Evolutionary conservation across 345 rosid species (phyloP).

Genomic region (Eutrema japonicum): DNA sequence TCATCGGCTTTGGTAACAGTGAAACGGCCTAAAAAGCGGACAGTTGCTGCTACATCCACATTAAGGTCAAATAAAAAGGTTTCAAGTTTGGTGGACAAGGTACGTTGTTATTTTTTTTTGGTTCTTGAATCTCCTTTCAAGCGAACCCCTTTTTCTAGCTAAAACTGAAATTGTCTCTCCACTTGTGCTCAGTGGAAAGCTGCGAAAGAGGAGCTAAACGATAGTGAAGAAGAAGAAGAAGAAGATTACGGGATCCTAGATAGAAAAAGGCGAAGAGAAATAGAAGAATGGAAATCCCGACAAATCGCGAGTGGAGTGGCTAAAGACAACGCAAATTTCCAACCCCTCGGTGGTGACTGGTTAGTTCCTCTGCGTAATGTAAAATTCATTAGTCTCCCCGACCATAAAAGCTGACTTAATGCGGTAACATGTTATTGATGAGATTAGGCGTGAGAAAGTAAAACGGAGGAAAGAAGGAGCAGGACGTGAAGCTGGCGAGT

Average conservation of each 20-base stretch:
- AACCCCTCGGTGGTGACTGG: constrained; percentile 97
- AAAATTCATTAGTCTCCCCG: neutral
- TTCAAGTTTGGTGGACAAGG: constrained; percentile 96
- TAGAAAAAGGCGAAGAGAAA: constrained; percentile 80
- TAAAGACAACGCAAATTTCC: constrained; percentile 93
- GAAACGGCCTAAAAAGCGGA: constrained; percentile 71
- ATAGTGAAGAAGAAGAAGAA: constrained; percentile 77
- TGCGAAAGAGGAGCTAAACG: constrained; percentile 90
- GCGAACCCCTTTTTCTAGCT: neutral
- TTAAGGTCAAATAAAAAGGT: constrained; percentile 93
- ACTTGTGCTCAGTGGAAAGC: constrained; percentile 84
- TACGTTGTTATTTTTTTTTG: constrained; percentile 24
- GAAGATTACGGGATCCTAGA: constrained; percentile 65
- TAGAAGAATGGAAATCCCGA: constrained; percentile 85
- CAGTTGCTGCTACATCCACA: constrained; percentile 70
- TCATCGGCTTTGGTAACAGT: constrained; percentile 49
- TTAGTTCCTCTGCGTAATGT: constrained; percentile 42
- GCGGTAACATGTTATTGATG: constrained; percentile 17
- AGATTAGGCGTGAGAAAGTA: constrained; percentile 85
- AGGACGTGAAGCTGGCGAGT: constrained; percentile 54
- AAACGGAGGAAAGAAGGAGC: constrained; percentile 74
- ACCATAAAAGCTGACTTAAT: constrained; percentile 9
- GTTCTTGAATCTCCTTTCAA: constrained; percentile 10
- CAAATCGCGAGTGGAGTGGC: constrained; percentile 96
- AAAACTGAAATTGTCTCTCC: neutral